These are phyloP conservation scores for Penicillium glabrum DNA, from an alignment of 2,329 filamentous ascomycete species.

Conservation along the genomic window DNA sequence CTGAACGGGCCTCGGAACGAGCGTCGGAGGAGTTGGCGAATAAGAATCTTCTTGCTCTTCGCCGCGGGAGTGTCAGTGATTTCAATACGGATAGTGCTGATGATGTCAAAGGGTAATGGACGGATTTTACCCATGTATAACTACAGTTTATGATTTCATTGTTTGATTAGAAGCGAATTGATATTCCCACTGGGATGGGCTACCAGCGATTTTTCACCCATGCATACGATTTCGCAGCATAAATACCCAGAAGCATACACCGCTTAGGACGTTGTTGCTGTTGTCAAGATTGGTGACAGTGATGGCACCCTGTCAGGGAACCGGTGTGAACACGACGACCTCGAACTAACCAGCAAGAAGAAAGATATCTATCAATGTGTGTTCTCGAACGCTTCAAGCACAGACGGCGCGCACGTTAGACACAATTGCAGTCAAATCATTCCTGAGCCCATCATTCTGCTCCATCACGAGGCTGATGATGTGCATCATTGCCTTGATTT, in stretches of 20 bases:
- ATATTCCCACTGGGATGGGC: background rate
- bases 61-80: conserved; percentile 38
- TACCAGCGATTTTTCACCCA: background rate
- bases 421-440: no score
- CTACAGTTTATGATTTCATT: background rate
- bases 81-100: conserved; percentile 38
- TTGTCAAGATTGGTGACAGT: background rate
- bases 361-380: no score
- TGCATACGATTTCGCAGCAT: background rate
- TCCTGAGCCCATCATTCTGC: no score
- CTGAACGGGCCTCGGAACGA: conserved; percentile 62
- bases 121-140: conserved; percentile 1
- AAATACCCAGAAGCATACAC: background rate
- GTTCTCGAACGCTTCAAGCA: no score
- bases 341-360: no score
- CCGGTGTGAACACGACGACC: no score
- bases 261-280: background rate
- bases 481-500: no score
- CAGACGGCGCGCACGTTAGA: no score
- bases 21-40: conserved; percentile 39
- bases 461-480: no score
- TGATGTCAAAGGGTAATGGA: conserved; percentile 31
- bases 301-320: no score
- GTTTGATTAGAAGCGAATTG: conserved; percentile 2
- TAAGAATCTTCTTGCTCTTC: conserved; percentile 38